Evolutionary conservation across 2,329 filamentous ascomycete genomes (phyloP).

Genomic region (Epichloe gansuensis): DNA sequence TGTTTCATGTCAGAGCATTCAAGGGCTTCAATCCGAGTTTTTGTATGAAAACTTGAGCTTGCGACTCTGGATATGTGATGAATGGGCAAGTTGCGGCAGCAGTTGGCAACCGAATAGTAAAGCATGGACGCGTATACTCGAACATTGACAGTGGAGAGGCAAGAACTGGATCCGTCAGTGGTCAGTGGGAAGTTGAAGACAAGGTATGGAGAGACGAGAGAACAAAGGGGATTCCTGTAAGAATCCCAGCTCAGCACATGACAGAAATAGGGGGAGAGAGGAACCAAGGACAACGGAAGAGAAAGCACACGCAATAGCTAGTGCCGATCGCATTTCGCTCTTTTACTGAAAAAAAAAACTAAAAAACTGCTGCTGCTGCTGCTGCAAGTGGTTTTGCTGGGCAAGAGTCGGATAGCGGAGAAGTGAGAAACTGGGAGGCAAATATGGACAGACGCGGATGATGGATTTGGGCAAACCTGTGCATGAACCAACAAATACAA

Average conservation of each 20-base stretch:
- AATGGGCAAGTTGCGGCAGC: slow-evolving; percentile 1
- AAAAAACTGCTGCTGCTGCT: not conserved
- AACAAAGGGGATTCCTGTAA: not conserved
- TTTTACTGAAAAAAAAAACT: not conserved
- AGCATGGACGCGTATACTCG: slow-evolving; percentile 4
- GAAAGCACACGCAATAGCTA: not conserved
- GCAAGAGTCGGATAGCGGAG: not conserved
- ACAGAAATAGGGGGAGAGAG: slow-evolving; percentile 1
- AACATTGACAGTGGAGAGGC: slow-evolving; percentile 19
- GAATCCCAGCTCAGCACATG: not conserved
- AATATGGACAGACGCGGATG: slow-evolving; percentile 14
- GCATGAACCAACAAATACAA: slow-evolving; percentile 12
- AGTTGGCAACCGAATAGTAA: slow-evolving; percentile 4
- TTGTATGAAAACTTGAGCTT: not conserved
- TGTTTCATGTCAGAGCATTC: not conserved
- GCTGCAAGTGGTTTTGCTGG: slow-evolving; percentile 13
- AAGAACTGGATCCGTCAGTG: slow-evolving; percentile 12
- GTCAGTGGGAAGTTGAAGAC: slow-evolving; percentile 15
- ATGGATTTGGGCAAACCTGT: slow-evolving; percentile 18
- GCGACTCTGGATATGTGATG: not conserved
- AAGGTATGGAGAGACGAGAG: slow-evolving; percentile 7
- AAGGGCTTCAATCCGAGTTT: not conserved
- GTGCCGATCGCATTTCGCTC: slow-evolving; percentile 6
- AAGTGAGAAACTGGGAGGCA: slow-evolving; percentile 12
- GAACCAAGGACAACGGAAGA: slow-evolving; percentile 2